Conservation (phyloP, 495 filamentous ascomycete genomes). For the Penicillium subrubescens region DNA sequence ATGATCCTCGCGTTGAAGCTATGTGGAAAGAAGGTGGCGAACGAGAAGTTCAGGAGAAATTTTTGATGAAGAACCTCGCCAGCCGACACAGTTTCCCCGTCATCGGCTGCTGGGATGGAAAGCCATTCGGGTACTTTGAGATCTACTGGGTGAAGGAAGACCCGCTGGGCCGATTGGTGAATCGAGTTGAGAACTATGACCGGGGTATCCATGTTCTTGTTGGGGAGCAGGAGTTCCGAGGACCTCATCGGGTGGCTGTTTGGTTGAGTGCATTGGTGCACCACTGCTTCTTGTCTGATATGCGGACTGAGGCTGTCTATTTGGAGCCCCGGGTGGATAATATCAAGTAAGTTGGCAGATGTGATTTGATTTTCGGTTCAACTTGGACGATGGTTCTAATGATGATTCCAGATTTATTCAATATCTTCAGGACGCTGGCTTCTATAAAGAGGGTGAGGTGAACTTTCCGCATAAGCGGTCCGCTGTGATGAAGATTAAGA, state of each 20-base stretch:
- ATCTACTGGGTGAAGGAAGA: slow-evolving; percentile 99
- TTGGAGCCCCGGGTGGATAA: slow-evolving; percentile 95
- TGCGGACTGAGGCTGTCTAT: slow-evolving; percentile 76
- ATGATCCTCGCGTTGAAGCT: slow-evolving; percentile 76
- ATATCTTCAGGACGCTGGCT: slow-evolving; percentile 75
- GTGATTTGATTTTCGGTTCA: neutral
- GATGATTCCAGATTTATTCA: slow-evolving; percentile 60
- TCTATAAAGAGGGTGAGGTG: slow-evolving; percentile 86
- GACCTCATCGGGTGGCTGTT: slow-evolving; percentile 66
- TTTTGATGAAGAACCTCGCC: slow-evolving; percentile 65
- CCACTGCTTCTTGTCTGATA: slow-evolving; percentile 77
- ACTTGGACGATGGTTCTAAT: slow-evolving; percentile 8
- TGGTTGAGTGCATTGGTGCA: slow-evolving; percentile 90
- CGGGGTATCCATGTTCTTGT: slow-evolving; percentile 85
- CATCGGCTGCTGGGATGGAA: slow-evolving; percentile 91
- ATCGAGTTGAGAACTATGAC: slow-evolving; percentile 75
- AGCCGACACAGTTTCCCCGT: slow-evolving; percentile 81
- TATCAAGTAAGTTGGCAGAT: slow-evolving; percentile 61
- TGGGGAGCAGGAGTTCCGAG: slow-evolving; percentile 90
- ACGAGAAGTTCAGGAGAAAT: slow-evolving; percentile 61
- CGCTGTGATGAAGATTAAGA: slow-evolving; percentile 77
- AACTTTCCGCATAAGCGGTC: slow-evolving; percentile 92
- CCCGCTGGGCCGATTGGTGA: slow-evolving; percentile 65
- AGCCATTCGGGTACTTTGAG: slow-evolving; percentile 97
- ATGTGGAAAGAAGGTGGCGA: slow-evolving; percentile 80